Evolutionary conservation across 176 grass and related monocot species (phyloP).

Genomic region (Eragrostis curvula): DNA sequence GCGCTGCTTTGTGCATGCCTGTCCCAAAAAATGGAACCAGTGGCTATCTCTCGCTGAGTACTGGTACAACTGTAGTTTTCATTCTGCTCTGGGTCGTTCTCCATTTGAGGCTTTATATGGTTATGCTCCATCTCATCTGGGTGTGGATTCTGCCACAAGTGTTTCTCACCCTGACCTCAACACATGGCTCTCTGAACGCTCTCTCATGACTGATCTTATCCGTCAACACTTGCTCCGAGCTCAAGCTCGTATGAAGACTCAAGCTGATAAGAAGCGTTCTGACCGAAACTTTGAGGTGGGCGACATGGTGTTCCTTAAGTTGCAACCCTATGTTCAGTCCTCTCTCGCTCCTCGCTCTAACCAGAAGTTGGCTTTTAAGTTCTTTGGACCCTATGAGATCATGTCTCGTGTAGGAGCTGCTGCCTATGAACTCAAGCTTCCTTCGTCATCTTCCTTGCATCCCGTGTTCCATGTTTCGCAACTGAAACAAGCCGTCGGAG

Average conservation of each 20-base stretch:
- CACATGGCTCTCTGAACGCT: too few species aligned
- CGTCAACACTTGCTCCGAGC: not conserved
- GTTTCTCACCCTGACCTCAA: too few species aligned
- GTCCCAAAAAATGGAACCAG: too few species aligned
- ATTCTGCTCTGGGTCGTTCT: too few species aligned
- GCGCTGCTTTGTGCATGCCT: too few species aligned
- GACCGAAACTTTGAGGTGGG: accelerated
- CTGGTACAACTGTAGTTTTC: too few species aligned
- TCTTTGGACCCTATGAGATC: not conserved
- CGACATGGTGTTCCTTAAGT: not conserved
- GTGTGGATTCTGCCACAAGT: too few species aligned
- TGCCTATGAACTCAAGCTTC: not conserved
- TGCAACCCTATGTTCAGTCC: not conserved
- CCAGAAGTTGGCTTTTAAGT: not conserved
- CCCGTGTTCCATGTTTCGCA: not conserved
- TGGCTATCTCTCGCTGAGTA: too few species aligned
- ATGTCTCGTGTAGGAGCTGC: not conserved
- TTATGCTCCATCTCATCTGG: too few species aligned
- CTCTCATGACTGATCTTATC: not conserved
- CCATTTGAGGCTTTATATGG: too few species aligned
- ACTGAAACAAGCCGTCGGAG: not conserved
- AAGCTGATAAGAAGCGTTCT: not conserved
- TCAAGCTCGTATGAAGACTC: not conserved
- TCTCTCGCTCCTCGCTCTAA: not conserved
- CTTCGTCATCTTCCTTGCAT: accelerated